Conservation (phyloP, 352 stramenopile genomes). For the Pythium rhizo-oryzae region DNA sequence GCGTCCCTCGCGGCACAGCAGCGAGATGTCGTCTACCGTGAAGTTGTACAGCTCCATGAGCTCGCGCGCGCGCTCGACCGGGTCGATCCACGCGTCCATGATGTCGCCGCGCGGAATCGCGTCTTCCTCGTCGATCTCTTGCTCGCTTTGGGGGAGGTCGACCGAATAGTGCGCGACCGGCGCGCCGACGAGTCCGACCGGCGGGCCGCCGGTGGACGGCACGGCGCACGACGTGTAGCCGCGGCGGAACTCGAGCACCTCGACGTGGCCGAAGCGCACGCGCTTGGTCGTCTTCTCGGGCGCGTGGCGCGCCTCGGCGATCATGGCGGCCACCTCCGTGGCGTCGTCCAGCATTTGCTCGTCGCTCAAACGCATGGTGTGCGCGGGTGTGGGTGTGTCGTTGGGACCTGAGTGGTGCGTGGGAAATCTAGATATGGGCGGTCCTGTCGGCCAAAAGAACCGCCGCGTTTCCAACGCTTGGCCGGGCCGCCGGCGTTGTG, state of each 20-base stretch:
- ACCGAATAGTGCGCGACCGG: conserved; percentile 32
- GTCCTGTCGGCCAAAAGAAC: background rate
- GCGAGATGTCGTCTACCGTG: conserved; percentile 42
- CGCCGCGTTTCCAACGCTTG: background rate
- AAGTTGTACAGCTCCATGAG: conserved; percentile 41
- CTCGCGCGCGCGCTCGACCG: conserved; percentile 48
- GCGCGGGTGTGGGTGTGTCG: background rate
- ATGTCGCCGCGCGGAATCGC: conserved; percentile 22
- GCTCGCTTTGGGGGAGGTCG: conserved; percentile 27
- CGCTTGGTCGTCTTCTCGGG: conserved; percentile 36
- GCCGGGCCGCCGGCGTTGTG: too few relatives aligned
- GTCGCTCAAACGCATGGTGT: conserved; percentile 28
- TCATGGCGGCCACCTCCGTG: conserved; percentile 15
- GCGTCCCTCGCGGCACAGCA: conserved; percentile 50
- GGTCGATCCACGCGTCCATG: conserved; percentile 52
- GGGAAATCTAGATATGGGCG: conserved; percentile 15
- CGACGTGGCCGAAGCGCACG: conserved; percentile 47
- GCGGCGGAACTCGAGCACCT: conserved; percentile 50
- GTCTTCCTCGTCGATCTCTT: conserved; percentile 38
- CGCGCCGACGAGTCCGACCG: conserved; percentile 48
- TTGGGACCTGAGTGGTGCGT: background rate
- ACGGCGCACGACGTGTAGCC: conserved; percentile 57
- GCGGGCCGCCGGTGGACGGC: conserved; percentile 46
- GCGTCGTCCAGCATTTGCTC: conserved; percentile 26
- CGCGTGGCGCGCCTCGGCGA: conserved; percentile 8